Evolutionary conservation across 2,329 filamentous ascomycete genomes (phyloP), one percentile per base, ranked within the genome.

Genomic region (Ceratocystiopsis sp.): DNA sequence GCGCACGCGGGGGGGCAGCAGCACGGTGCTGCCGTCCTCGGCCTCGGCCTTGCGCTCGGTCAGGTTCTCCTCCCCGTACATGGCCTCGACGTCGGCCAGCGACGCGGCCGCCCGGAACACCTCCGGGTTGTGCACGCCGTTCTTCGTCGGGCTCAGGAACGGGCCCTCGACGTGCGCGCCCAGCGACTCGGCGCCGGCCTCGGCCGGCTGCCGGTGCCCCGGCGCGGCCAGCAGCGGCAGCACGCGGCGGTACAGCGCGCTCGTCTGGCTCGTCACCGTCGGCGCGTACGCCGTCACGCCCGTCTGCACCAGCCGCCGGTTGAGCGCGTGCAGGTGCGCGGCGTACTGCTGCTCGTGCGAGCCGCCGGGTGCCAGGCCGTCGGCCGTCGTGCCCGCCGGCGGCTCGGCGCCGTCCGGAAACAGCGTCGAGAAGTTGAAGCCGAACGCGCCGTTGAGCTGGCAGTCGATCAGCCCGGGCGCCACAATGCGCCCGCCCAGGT

Each of bases 101-200:
- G 68, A 73, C 36, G 74, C 61, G 12, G 74, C 80, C 41, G 75
- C 62, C 36, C 69, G 74, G 38, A 94, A 68, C 15, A 91, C 80
- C 44, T 78, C 71, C 16, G 70, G 64, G 54, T 82, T 84, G 66
- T 94, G 87, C 35, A 93, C 80, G 41, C 87, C 87, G 55, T 93
- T 93, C 57, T 89, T 89, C 39, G 75, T 74, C 0, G 81, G 78
- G 53, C 67, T 84, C 44, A 95, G 68, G 61, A 95, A 95, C 0
- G 87, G 87, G 0, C 87, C 87, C 66, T 95, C 87, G 56, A 84
- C 82, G 55, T 95, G 87, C 3, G 86, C 86, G 29, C 87, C 87
- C 14, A 95, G 72, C 0, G 84, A 91, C 61, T 94, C 86, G 40
- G 42, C 78, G 38, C 87, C 87, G 49, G 84, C 73, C 36, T 66